Conservation (phyloP, 345 rosid genomes). For the Euphorbia pulcherrima region DNA sequence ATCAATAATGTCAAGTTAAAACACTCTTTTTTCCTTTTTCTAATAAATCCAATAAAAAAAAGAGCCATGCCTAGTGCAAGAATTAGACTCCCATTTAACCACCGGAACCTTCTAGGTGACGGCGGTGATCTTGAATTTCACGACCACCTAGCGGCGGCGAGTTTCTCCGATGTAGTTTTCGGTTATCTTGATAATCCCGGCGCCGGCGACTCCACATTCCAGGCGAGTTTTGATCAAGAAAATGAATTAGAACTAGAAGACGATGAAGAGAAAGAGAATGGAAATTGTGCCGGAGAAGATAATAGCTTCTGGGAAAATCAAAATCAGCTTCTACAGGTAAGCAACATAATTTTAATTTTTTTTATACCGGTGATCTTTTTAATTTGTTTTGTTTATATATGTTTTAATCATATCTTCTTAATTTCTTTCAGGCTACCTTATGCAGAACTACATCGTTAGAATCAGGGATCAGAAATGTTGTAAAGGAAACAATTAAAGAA, state of each 20-base stretch:
- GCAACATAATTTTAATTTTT: neutral
- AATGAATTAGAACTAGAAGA: conserved; percentile 1
- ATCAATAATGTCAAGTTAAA: neutral
- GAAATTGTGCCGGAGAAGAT: conserved; percentile 5
- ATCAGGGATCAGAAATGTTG: conserved; percentile 21
- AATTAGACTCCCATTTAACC: conserved; percentile 16
- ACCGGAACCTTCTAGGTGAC: neutral
- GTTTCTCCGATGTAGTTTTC: conserved; percentile 26
- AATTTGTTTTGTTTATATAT: neutral
- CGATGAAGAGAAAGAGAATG: conserved; percentile 22
- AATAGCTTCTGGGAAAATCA: conserved; percentile 27
- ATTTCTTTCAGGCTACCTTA: conserved; percentile 20
- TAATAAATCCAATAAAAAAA: too few species aligned
- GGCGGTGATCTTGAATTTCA: neutral
- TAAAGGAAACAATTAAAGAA: conserved; percentile 27
- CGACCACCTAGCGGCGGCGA: conserved; percentile 8
- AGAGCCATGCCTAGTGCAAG: conserved; percentile 11
- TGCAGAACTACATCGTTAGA: conserved; percentile 29
- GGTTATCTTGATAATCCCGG: conserved; percentile 23
- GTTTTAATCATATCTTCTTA: neutral
- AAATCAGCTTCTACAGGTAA: conserved; percentile 26
- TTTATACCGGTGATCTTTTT: too few species aligned
- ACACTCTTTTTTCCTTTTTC: neutral
- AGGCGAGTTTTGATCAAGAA: neutral
- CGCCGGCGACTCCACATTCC: neutral